Conservation (phyloP, 2,329 filamentous ascomycete genomes). For the Volutella citrinella region DNA sequence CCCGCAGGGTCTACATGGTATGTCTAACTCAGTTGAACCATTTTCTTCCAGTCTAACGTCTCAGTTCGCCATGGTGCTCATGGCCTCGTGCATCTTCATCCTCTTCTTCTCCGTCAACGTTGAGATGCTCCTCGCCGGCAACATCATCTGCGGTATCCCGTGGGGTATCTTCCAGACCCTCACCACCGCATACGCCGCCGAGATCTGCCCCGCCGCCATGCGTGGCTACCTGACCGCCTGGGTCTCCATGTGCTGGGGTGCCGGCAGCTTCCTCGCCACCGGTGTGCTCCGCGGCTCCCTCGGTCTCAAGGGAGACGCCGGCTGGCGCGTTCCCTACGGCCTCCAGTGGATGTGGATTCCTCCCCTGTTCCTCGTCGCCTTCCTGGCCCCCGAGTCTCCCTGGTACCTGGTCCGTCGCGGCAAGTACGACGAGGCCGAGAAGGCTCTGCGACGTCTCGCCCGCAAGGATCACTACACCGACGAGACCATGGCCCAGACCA, state of each 20-base stretch:
- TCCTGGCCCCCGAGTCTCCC: slow-evolving; percentile 46
- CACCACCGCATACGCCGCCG: slow-evolving; percentile 46
- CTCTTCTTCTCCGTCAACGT: slow-evolving; percentile 43
- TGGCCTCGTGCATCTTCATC: slow-evolving; percentile 44
- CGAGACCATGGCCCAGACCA: slow-evolving; percentile 34
- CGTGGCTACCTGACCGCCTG: slow-evolving; percentile 46
- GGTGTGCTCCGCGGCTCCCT: slow-evolving; percentile 40
- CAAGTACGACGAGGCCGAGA: slow-evolving; percentile 35
- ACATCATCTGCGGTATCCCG: slow-evolving; percentile 45
- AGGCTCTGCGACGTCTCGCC: slow-evolving; percentile 38
- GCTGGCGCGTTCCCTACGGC: slow-evolving; percentile 45
- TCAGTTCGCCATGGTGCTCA: slow-evolving; percentile 34
- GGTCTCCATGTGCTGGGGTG: slow-evolving; percentile 47
- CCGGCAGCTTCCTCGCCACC: slow-evolving; percentile 43
- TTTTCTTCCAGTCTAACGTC: too few species aligned
- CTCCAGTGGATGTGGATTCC: slow-evolving; percentile 48
- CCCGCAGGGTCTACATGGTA: slow-evolving; percentile 46
- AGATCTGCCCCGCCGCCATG: slow-evolving; percentile 41
- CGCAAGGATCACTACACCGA: slow-evolving; percentile 31
- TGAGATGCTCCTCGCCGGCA: slow-evolving; percentile 38
- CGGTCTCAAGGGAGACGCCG: slow-evolving; percentile 36
- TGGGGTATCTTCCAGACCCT: slow-evolving; percentile 47
- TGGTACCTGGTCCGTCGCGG: slow-evolving; percentile 47
- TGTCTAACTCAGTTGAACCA: too few species aligned
- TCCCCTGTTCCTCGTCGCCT: slow-evolving; percentile 38